phyloP scores from a whole-genome alignment of 345 rosid species.

The Corymbia maculata region DNA sequence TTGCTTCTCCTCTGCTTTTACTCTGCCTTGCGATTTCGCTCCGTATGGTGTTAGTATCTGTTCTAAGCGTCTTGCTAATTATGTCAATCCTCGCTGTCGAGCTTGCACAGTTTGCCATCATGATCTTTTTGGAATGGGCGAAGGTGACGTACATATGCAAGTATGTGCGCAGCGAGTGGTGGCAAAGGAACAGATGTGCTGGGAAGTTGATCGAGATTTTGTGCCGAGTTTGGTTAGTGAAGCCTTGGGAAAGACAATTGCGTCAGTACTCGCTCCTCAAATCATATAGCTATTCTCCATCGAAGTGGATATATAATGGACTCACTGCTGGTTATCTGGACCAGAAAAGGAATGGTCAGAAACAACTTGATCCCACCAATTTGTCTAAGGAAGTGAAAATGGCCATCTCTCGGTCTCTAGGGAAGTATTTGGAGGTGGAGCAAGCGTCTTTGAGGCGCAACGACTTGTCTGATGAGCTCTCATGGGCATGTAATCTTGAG shows the following conservation, averaged over 20 bases:
- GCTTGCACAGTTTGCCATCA: background rate
- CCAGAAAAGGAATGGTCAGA: rapidly evolving
- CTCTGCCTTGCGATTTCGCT: no score
- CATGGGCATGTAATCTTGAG: no score
- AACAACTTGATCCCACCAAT: background rate
- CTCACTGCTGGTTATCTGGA: background rate
- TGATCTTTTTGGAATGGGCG: background rate
- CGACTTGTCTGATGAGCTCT: rapidly evolving
- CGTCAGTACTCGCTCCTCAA: background rate
- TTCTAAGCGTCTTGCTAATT: rapidly evolving
- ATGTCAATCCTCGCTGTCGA: background rate
- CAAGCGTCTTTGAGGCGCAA: no score
- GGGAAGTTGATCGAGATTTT: background rate
- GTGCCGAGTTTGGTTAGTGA: background rate
- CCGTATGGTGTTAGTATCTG: rapidly evolving
- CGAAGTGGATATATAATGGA: no score
- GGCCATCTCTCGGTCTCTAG: background rate
- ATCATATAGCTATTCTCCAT: background rate
- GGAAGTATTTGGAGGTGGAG: background rate
- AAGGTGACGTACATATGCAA: background rate
- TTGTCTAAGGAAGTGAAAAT: background rate
- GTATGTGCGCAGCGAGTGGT: rapidly evolving
- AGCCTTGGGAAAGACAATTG: background rate
- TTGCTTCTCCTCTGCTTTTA: rapidly evolving
- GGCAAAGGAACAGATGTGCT: background rate